Evolutionary conservation across 352 stramenopile genomes (phyloP).

Genomic region (Stramenopiles sp.): DNA sequence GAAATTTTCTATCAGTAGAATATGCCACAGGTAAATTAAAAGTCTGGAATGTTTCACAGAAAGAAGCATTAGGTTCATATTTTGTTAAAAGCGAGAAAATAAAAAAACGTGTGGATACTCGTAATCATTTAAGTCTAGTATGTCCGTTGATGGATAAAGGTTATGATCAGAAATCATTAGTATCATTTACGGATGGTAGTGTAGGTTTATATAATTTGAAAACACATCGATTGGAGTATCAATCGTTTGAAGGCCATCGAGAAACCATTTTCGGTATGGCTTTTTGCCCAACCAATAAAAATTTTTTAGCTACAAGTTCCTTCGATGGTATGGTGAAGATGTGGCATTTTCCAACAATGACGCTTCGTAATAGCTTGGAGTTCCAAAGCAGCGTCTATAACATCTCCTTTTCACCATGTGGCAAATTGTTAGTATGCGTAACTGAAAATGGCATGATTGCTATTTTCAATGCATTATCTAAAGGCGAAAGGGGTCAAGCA

Average conservation of each 20-base stretch:
- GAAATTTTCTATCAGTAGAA: conserved; percentile 19
- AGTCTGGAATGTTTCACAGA: conserved; percentile 22
- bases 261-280: conserved; percentile 21
- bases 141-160: too few relatives aligned
- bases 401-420: conserved; percentile 12
- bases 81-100: too few relatives aligned
- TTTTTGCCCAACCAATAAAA: conserved; percentile 8
- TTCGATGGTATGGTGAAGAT: conserved; percentile 17
- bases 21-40: conserved; percentile 16
- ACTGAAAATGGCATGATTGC: too few relatives aligned
- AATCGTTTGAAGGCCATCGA: conserved; percentile 13
- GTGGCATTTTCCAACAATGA: conserved; percentile 10
- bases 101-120: too few relatives aligned
- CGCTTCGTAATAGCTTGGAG: conserved; percentile 13
- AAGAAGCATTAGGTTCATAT: too few relatives aligned
- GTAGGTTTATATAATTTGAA: conserved; percentile 13
- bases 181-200: conserved; percentile 14
- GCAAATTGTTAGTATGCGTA: too few relatives aligned
- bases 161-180: too few relatives aligned
- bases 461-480: too few relatives aligned
- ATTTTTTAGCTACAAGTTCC: conserved; percentile 15
- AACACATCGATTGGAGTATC: conserved; percentile 7
- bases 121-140: too few relatives aligned
- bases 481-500: too few relatives aligned
- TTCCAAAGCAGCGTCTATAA: conserved; percentile 16